Base-by-base conservation (phyloP, 2,329 filamentous ascomycete genomes). In the Rhynchosporium graminicola region DNA sequence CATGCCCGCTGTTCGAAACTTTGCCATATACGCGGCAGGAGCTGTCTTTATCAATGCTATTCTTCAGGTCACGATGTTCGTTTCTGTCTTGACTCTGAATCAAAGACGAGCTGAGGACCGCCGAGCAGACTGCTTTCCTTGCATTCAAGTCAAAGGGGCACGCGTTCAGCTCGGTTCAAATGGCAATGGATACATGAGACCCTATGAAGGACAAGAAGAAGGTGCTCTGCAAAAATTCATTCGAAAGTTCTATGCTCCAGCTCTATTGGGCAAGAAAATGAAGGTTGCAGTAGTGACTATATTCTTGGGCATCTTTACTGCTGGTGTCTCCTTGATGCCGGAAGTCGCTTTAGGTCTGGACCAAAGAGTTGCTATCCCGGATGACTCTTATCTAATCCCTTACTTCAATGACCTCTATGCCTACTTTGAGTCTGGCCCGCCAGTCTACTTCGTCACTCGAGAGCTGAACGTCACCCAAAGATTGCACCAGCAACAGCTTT, bases 1-100 rank as follows among this genome's bases (percentile, higher is more conserved):
- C 55, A 99, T 99, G 95, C 95, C 96, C 15, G 95, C 95, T 1
- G 96, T 99, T 48, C 87, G 92, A 66, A 99, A 99, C 76, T 99
- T 99, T 77, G 96, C 95, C 15, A 88, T 94, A 2, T 99, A 99
- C 74, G 95, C 95, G 12, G 93, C 95, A 1, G 95, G 95, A 57
- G 95, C 95, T 10, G 95, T 99, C 10, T 88, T 98, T 70, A 94
- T 99, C 81, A 99, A 99, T 74, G 96, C 96, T 0, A 75, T 98
- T n/a, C 80, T 99, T 5, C 95, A 99, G 75, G 89, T 98, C 68
- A 99, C 96, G 0, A 94, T 98, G 87, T 99, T 99, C 73, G 85
- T 97, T 45, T 94, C 96, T 0, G 89, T 98, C 3, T 82, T 99
- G 7, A 87, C 93, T 2, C 82, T 97, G 63, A 99, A 99, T 73